Conservation (phyloP, 1,139 yeast species). For the Pichia sp. region DNA sequence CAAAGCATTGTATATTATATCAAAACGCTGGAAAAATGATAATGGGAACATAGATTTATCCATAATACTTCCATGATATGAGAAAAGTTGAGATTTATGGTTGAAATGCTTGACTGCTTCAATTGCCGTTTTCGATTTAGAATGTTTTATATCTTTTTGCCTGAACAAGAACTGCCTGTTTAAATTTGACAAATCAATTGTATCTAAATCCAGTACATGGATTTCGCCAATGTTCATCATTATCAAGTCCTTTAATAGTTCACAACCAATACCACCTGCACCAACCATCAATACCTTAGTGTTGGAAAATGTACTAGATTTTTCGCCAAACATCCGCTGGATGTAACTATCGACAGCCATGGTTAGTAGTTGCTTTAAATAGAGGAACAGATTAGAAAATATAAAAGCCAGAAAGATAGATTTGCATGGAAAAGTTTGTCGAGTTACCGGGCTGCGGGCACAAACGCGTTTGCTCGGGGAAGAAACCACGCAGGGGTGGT, state of each 20-base stretch:
- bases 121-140: slow-evolving; percentile 78
- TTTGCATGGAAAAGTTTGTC: too few relatives aligned
- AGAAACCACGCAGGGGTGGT: too few relatives aligned
- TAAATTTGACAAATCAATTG: slow-evolving; percentile 83
- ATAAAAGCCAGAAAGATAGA: not conserved
- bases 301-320: slow-evolving; percentile 25
- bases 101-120: slow-evolving; percentile 76
- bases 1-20: slow-evolving; percentile 78
- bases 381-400: not conserved
- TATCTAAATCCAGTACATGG: slow-evolving; percentile 89
- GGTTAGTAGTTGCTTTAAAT: not conserved
- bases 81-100: slow-evolving; percentile 52
- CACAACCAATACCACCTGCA: slow-evolving; percentile 99
- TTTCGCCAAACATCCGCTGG: slow-evolving; percentile 36
- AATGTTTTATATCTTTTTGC: slow-evolving; percentile 73
- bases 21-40: slow-evolving; percentile 75
- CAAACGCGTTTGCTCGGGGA: too few relatives aligned
- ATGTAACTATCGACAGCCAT: slow-evolving; percentile 33
- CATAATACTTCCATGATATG: slow-evolving; percentile 87
- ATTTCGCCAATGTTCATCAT: slow-evolving; percentile 83
- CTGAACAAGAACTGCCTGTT: slow-evolving; percentile 87
- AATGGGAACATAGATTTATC: slow-evolving; percentile 65
- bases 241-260: slow-evolving; percentile 76
- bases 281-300: slow-evolving; percentile 84
- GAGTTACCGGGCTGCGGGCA: too few relatives aligned